Evolutionary conservation across 257 asterid genomes (phyloP).

Genomic region (Penstemon davidsonii): DNA sequence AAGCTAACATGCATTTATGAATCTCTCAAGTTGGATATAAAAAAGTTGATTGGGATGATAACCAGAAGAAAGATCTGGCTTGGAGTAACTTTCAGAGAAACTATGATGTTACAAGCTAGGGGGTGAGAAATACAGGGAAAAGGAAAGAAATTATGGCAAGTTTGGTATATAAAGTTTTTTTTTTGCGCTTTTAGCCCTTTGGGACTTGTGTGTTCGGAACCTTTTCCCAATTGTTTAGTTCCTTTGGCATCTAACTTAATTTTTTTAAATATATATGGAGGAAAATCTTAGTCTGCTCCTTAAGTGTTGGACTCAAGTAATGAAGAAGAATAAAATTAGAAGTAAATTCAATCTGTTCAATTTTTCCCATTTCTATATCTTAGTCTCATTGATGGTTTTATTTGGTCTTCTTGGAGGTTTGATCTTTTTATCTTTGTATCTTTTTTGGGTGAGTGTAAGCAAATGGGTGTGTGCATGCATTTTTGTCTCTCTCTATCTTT

Average conservation of each 20-base stretch:
- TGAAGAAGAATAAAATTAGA: no score
- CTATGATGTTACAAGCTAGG: constrained; percentile 9
- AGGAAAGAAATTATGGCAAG: not conserved
- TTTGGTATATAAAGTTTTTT: not conserved
- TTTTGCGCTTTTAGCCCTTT: not conserved
- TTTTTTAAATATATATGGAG: no score
- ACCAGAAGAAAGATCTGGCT: not conserved
- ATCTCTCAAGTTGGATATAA: constrained; percentile 10
- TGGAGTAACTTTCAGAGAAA: not conserved
- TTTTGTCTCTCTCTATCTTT: not conserved
- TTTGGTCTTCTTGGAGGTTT: not conserved
- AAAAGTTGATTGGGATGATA: not conserved
- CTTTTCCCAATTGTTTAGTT: not conserved
- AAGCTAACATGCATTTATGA: not conserved
- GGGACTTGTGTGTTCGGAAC: not conserved
- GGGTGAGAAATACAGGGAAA: not conserved
- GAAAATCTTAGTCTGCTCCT: no score
- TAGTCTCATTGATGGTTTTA: no score
- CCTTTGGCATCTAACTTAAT: not conserved
- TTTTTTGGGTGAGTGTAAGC: not conserved
- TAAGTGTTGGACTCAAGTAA: no score
- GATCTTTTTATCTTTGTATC: not conserved
- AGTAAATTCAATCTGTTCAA: no score
- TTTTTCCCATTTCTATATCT: no score
- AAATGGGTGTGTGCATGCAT: not conserved